Evolutionary conservation across 2,329 filamentous ascomycete species (phyloP).

Genomic region (Grosmannia clavigera): DNA sequence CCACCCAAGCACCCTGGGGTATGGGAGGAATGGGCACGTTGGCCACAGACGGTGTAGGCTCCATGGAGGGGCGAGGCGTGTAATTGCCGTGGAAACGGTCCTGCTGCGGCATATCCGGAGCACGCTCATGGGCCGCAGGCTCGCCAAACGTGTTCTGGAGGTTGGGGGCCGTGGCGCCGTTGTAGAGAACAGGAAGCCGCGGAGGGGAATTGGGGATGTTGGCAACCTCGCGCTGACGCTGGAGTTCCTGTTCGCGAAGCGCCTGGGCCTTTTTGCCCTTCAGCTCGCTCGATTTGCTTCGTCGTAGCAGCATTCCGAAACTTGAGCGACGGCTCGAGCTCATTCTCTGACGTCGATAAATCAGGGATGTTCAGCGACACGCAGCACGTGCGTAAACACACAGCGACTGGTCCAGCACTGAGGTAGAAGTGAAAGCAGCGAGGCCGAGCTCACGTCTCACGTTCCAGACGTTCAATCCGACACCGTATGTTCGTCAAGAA

Average conservation of each 20-base stretch:
- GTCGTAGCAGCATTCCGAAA: conserved; percentile 50
- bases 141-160: conserved; percentile 35
- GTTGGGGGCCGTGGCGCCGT: conserved; percentile 32
- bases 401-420: not conserved
- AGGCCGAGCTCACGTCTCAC: not conserved
- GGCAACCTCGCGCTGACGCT: conserved; percentile 36
- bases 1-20: conserved; percentile 48
- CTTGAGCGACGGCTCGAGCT: conserved; percentile 28
- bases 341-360: conserved; percentile 19
- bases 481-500: not conserved
- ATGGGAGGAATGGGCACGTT: conserved; percentile 43
- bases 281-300: conserved; percentile 55
- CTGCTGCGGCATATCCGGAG: not conserved
- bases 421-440: not conserved
- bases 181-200: conserved; percentile 40
- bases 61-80: conserved; percentile 39
- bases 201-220: conserved; percentile 32
- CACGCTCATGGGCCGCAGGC: conserved; percentile 35
- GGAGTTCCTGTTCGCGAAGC: conserved; percentile 35
- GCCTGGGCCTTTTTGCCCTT: conserved; percentile 50
- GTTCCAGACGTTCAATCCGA: not conserved
- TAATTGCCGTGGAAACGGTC: conserved; percentile 11
- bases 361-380: not conserved
- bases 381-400: not conserved
- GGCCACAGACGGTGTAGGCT: conserved; percentile 31